Evolutionary conservation across 2,329 filamentous ascomycete genomes (phyloP).

Genomic region (Orbilia blumenaviensis): DNA sequence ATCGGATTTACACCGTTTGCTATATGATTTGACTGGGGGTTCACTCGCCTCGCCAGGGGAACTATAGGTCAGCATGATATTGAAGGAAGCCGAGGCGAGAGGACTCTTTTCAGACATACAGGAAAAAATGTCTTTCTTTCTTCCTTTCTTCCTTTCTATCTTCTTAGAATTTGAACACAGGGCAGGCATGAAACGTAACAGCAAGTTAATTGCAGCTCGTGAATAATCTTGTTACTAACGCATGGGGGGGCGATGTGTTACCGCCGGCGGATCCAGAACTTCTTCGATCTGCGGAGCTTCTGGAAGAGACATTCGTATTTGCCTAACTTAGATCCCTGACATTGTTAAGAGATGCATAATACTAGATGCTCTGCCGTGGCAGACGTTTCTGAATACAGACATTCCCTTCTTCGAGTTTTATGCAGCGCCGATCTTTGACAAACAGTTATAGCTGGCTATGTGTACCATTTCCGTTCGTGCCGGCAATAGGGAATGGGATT

Average conservation of each 20-base stretch:
- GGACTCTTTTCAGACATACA: neutral
- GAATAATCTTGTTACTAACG: neutral
- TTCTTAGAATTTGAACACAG: neutral
- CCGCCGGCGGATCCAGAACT: neutral
- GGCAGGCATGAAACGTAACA: slow-evolving; percentile 1
- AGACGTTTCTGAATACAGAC: slow-evolving; percentile 17
- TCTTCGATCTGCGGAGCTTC: slow-evolving; percentile 7
- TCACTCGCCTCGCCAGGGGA: slow-evolving; percentile 11
- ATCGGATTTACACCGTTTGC: neutral
- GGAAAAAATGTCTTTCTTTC: neutral
- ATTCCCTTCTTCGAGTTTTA: neutral
- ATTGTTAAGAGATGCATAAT: neutral
- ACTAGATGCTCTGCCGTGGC: neutral
- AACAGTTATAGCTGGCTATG: neutral
- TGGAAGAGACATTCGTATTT: slow-evolving; percentile 5
- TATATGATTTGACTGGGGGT: neutral
- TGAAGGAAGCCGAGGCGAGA: neutral
- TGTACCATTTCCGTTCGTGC: neutral
- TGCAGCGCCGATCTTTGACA: slow-evolving; percentile 20
- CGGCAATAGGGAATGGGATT: neutral
- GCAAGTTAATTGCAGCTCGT: neutral
- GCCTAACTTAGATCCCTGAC: neutral
- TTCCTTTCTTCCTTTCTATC: neutral
- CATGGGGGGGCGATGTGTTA: neutral
- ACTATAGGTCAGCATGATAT: neutral